Conservation (phyloP, 208 protist species). For the Balamuthia mandrillaris region DNA sequence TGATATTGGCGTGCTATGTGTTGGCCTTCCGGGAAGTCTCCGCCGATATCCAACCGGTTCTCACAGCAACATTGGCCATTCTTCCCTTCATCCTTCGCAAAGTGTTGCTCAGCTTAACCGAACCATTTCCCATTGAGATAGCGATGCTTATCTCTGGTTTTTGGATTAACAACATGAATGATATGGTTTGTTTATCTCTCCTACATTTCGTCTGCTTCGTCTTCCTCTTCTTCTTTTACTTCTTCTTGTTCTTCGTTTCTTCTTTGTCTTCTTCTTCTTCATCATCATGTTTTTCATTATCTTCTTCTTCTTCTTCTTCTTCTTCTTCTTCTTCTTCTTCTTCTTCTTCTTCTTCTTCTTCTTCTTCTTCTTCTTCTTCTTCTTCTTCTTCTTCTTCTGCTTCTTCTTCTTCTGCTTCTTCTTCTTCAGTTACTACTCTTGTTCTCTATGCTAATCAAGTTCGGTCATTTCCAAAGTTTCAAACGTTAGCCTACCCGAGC, state of each 20-base stretch:
- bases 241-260: background rate
- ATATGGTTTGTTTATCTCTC: background rate
- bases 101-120: slow-evolving; percentile 16
- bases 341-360: background rate
- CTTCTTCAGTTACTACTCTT: background rate
- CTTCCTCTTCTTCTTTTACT: background rate
- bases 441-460: background rate
- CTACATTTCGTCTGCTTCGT: background rate
- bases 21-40: slow-evolving; percentile 28
- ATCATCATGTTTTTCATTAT: background rate
- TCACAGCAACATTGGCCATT: slow-evolving; percentile 8
- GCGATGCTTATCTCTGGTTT: slow-evolving; percentile 47
- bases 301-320: background rate
- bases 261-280: background rate
- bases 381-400: background rate
- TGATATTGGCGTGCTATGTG: slow-evolving; percentile 25
- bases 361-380: background rate
- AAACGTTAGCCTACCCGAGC: slow-evolving; percentile 41
- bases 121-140: slow-evolving; percentile 45
- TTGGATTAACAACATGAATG: slow-evolving; percentile 52
- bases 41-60: background rate
- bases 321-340: background rate
- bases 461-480: background rate
- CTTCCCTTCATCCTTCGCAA: background rate
- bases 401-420: background rate